Conservation (phyloP, 2,329 filamentous ascomycete genomes). For the Dactylellina parvicollis region DNA sequence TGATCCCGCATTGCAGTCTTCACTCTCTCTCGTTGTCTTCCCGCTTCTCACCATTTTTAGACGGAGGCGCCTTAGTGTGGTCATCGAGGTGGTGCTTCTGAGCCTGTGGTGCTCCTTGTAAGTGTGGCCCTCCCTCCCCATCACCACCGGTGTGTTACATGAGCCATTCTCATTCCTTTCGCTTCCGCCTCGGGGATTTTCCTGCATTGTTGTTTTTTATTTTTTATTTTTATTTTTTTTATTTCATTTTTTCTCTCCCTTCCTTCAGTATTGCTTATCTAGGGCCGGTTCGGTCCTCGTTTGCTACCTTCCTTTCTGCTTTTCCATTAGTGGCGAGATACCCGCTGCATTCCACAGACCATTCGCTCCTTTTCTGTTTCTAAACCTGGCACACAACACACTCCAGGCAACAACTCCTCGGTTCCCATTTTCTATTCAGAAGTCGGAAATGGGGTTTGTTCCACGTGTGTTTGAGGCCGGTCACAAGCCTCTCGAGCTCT, state of each 20-base stretch:
- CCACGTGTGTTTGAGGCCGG: slow-evolving; percentile 49
- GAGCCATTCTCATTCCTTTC: slow-evolving; percentile 12
- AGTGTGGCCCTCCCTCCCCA: slow-evolving; percentile 12
- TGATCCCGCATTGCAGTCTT: slow-evolving; percentile 33
- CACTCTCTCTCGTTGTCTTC: slow-evolving; percentile 40
- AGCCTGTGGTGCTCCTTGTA: slow-evolving; percentile 53
- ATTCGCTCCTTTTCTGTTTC: slow-evolving; percentile 18
- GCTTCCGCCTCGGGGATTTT: too few species aligned
- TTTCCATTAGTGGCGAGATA: slow-evolving; percentile 2
- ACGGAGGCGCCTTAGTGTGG: slow-evolving; percentile 48
- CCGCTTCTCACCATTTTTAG: slow-evolving; percentile 39
- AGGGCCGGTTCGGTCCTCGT: too few species aligned
- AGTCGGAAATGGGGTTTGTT: slow-evolving; percentile 16
- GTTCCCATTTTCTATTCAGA: slow-evolving; percentile 25
- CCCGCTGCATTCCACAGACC: too few species aligned
- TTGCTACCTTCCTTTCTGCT: slow-evolving; percentile 29
- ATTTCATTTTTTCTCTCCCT: too few species aligned
- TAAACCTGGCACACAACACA: slow-evolving; percentile 40
- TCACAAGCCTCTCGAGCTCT: slow-evolving; percentile 29
- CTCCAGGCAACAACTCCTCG: slow-evolving; percentile 38
- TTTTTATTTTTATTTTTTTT: too few species aligned
- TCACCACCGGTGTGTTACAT: too few species aligned
- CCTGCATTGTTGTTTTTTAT: too few species aligned
- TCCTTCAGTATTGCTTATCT: too few species aligned
- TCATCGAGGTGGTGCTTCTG: slow-evolving; percentile 47